These are phyloP conservation scores for Thermomyces lanuginosus DNA, from an alignment of 2,329 filamentous ascomycete genomes.

Conservation along the genomic window DNA sequence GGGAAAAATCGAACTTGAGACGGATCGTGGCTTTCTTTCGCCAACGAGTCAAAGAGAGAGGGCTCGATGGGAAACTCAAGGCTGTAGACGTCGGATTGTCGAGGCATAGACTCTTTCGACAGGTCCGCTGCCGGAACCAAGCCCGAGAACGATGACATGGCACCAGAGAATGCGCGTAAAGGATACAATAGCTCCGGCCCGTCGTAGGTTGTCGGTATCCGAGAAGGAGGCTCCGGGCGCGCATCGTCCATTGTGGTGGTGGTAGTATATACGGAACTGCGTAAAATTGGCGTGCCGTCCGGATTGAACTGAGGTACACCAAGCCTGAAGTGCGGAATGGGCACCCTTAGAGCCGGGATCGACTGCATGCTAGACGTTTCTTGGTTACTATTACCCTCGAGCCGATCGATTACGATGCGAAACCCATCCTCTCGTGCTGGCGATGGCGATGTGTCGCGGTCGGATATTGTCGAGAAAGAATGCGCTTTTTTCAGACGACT, in stretches of 20 bases:
- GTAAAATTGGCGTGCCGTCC: conserved; percentile 58
- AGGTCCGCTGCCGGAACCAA: conserved; percentile 16
- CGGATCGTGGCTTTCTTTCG: conserved; percentile 65
- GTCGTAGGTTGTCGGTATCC: conserved; percentile 12
- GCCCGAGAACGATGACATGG: conserved; percentile 22
- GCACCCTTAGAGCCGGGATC: conserved; percentile 49
- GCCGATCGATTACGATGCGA: conserved; percentile 64
- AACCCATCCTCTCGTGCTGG: conserved; percentile 47
- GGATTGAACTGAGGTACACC: conserved; percentile 67
- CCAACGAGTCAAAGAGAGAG: conserved; percentile 62
- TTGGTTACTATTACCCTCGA: conserved; percentile 40
- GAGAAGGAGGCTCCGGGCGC: conserved; percentile 44
- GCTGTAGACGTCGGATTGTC: conserved; percentile 28
- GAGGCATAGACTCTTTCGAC: conserved; percentile 17
- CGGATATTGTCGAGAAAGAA: conserved; percentile 63
- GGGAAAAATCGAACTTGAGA: conserved; percentile 68
- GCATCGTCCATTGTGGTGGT: conserved; percentile 55
- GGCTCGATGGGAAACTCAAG: conserved; percentile 46
- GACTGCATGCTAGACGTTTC: conserved; percentile 43
- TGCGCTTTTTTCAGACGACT: conserved; percentile 44
- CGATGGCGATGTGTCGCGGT: conserved; percentile 32
- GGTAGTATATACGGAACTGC: conserved; percentile 58
- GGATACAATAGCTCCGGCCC: conserved; percentile 12
- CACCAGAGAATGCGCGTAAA: conserved; percentile 17
- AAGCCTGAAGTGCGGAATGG: conserved; percentile 70